These are phyloP conservation scores for Eucalyptus caleyi DNA, from an alignment of 345 rosid genomes.

Conservation along the genomic window DNA sequence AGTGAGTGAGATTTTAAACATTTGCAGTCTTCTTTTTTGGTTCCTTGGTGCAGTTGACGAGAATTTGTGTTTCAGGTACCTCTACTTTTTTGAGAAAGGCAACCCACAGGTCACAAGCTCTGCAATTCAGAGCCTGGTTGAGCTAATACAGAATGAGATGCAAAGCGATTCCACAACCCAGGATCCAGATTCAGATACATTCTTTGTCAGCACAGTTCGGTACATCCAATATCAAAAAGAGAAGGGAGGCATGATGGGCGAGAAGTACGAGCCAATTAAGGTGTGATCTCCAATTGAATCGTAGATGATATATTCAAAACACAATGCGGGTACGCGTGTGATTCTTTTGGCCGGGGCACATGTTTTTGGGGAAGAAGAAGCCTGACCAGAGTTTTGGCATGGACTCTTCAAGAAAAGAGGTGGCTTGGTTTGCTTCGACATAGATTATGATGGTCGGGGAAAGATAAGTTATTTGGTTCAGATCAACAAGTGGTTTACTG, in stretches of 20 bases:
- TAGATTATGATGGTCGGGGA: neutral
- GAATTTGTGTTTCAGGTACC: conserved; percentile 29
- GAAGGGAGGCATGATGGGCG: conserved; percentile 70
- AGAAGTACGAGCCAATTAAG: conserved; percentile 43
- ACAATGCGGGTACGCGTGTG: neutral
- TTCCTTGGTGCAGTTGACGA: neutral
- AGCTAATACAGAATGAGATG: conserved; percentile 58
- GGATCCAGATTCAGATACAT: conserved; percentile 46
- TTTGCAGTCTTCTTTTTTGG: neutral
- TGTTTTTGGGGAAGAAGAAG: neutral
- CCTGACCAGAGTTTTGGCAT: neutral
- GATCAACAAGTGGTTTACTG: neutral
- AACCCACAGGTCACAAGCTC: conserved; percentile 51
- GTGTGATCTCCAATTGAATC: conserved; percentile 12
- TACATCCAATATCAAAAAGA: conserved; percentile 71
- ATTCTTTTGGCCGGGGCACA: neutral
- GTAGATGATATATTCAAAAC: neutral
- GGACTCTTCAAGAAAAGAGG: neutral
- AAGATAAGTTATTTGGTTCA: neutral
- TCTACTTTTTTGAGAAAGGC: conserved; percentile 77
- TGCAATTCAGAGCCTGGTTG: conserved; percentile 59
- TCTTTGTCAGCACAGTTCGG: conserved; percentile 50
- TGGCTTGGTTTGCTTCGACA: neutral
- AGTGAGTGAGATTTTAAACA: conserved; percentile 19
- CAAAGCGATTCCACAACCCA: conserved; percentile 44